A percentile compares a stretch with the other conserved stretches of the same genome.
These are phyloP conservation scores for Talaromyces trachyspermus DNA, from an alignment of 495 filamentous ascomycete species.

Conservation along the genomic window DNA sequence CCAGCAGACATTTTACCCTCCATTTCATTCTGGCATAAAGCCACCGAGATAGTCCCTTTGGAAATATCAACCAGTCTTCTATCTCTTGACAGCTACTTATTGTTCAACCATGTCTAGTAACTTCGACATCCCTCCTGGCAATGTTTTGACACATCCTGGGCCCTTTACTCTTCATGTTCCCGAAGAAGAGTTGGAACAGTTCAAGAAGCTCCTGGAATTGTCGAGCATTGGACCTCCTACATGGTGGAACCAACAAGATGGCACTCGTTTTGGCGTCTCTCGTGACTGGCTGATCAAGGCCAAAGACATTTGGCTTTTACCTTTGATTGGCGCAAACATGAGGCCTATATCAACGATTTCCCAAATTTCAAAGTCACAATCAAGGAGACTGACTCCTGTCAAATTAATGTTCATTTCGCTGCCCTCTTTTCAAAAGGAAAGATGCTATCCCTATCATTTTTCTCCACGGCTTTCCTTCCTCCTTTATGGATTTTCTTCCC, in stretches of 20 bases:
- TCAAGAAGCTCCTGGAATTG: conserved; percentile 40
- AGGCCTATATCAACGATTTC: conserved; percentile 53
- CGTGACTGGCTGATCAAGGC: conserved; percentile 47
- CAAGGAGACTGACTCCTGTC: too few species aligned
- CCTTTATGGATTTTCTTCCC: conserved; percentile 25
- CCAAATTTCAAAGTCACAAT: conserved; percentile 53
- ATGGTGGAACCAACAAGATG: conserved; percentile 32
- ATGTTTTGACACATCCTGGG: conserved; percentile 13
- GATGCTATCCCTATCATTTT: conserved; percentile 49
- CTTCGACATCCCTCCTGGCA: conserved; percentile 22
- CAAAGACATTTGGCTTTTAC: conserved; percentile 41
- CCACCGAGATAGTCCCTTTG: too few species aligned
- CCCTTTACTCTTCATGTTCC: conserved; percentile 38
- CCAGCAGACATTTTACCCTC: too few species aligned
- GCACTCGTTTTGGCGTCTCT: conserved; percentile 45
- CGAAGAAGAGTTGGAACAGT: conserved; percentile 35
- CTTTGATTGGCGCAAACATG: conserved; percentile 39
- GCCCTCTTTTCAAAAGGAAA: conserved; percentile 45
- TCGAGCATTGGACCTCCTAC: conserved; percentile 43
- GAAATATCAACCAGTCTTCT: too few species aligned
- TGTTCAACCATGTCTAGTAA: conserved; percentile 21
- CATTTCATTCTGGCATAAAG: too few species aligned
- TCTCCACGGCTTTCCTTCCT: conserved; percentile 45
- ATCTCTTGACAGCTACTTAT: too few species aligned
- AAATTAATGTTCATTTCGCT: conserved; percentile 51